Conservation (phyloP, 192 early-diverging fungal genomes). For the Podila minutissima region DNA sequence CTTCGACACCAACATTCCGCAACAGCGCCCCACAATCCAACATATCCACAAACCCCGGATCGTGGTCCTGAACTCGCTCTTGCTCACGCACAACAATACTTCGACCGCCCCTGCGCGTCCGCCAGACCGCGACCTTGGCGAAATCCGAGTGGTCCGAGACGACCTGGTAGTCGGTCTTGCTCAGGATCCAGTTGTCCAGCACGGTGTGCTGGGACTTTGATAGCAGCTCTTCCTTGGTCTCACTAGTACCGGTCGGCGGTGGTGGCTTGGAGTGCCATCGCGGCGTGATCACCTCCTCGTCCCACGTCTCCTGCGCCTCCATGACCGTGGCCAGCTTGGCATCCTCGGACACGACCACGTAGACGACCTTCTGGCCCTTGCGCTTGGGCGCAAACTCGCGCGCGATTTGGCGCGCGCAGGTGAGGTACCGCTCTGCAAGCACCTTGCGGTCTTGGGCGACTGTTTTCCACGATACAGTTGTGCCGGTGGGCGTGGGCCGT, state of each 20-base stretch:
- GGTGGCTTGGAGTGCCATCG: conserved; percentile 1
- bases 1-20: conserved; percentile 8
- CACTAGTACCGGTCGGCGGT: no score
- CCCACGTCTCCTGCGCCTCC: conserved; percentile 31
- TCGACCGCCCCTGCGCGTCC: conserved; percentile 17
- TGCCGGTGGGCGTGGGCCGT: not conserved
- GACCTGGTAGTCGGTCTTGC: conserved; percentile 30
- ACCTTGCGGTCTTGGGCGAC: not conserved
- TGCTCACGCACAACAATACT: conserved; percentile 28
- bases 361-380: conserved; percentile 26
- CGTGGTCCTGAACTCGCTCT: not conserved
- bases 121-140: conserved; percentile 27
- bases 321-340: conserved; percentile 13
- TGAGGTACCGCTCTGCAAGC: conserved; percentile 8
- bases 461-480: not conserved
- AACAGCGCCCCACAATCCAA: conserved; percentile 23
- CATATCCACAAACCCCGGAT: conserved; percentile 19
- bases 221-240: not conserved
- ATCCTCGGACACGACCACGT: conserved; percentile 22
- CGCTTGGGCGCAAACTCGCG: conserved; percentile 35
- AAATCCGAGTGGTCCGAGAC: conserved; percentile 34
- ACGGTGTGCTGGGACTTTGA: conserved; percentile 14
- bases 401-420: conserved; percentile 31
- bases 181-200: conserved; percentile 24
- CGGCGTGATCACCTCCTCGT: conserved; percentile 24